phyloP scores from a whole-genome alignment of 1,284 basidiomycete genomes.

The Leccinum idahoense region DNA sequence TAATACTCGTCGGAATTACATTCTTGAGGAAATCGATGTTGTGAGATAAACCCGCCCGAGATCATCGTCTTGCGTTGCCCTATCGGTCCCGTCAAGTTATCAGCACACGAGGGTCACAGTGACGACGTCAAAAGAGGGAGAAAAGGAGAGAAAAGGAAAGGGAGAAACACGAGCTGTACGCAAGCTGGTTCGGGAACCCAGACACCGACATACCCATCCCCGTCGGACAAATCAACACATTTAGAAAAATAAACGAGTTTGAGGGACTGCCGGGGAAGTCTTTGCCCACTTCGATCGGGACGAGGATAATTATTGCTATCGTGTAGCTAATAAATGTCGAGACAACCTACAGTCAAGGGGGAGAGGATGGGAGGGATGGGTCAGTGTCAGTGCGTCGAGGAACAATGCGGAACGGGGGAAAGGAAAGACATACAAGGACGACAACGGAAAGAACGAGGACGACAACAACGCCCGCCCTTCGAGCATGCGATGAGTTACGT shows the following conservation, averaged over 20 bases:
- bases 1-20: constrained; percentile 86
- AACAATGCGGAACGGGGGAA: background rate
- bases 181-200: constrained; percentile 78
- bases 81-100: constrained; percentile 26
- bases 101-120: no score
- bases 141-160: no score
- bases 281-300: constrained; percentile 92
- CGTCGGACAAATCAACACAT: constrained; percentile 87
- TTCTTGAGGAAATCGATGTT: constrained; percentile 70
- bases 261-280: constrained; percentile 61
- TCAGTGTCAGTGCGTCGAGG: background rate
- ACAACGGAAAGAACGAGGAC: constrained; percentile 41
- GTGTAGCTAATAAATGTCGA: constrained; percentile 95
- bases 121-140: no score
- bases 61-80: constrained; percentile 93
- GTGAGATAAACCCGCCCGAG: constrained; percentile 84
- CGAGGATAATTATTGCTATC: constrained; percentile 88
- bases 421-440: constrained; percentile 33
- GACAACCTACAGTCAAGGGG: constrained; percentile 47
- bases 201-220: no score
- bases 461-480: constrained; percentile 73
- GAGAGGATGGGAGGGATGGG: background rate
- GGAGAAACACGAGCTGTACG: constrained; percentile 48
- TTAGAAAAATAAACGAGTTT: constrained; percentile 87
- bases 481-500: constrained; percentile 64